phyloP scores from a whole-genome alignment of 805 yeast species.

The Yamadazyma insecticola region DNA sequence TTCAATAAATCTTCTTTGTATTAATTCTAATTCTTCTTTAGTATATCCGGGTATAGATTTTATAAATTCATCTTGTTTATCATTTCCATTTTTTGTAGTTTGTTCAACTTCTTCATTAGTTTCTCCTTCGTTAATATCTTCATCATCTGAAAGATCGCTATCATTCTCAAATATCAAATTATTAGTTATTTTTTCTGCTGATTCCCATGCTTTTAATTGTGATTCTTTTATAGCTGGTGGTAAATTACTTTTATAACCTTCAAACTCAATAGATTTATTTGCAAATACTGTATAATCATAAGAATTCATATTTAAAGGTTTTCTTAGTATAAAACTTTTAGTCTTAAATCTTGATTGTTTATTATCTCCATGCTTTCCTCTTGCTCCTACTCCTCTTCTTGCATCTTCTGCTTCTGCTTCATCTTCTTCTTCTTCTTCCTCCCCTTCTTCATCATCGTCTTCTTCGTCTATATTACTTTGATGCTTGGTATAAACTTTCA shows the following conservation, averaged over 20 bases:
- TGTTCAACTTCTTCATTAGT: slow-evolving; percentile 5
- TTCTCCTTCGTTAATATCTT: slow-evolving; percentile 13
- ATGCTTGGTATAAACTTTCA: slow-evolving; percentile 16
- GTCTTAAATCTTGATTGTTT: slow-evolving; percentile 13
- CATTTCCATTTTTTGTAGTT: not conserved
- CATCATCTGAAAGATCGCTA: slow-evolving; percentile 18
- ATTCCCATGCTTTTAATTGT: slow-evolving; percentile 43
- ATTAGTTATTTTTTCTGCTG: slow-evolving; percentile 35
- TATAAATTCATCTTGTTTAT: slow-evolving; percentile 11
- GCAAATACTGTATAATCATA: slow-evolving; percentile 38
- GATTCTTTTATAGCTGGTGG: slow-evolving; percentile 36
- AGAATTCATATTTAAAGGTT: slow-evolving; percentile 25
- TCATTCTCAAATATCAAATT: slow-evolving; percentile 32
- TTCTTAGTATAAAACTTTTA: slow-evolving; percentile 25
- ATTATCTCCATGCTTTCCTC: too few species aligned
- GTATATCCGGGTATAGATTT: slow-evolving; percentile 38
- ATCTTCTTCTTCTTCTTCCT: slow-evolving; percentile 2
- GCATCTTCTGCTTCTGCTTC: slow-evolving; percentile 3
- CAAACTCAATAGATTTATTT: slow-evolving; percentile 14
- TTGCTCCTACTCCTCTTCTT: too few species aligned
- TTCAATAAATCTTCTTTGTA: slow-evolving; percentile 15
- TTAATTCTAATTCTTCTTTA: slow-evolving; percentile 27
- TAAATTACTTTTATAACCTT: slow-evolving; percentile 14
- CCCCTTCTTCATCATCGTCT: slow-evolving; percentile 3
- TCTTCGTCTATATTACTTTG: slow-evolving; percentile 1